Evolutionary conservation across 2,329 filamentous ascomycete species (phyloP).

Genomic region (Dothideomycetes sp.): DNA sequence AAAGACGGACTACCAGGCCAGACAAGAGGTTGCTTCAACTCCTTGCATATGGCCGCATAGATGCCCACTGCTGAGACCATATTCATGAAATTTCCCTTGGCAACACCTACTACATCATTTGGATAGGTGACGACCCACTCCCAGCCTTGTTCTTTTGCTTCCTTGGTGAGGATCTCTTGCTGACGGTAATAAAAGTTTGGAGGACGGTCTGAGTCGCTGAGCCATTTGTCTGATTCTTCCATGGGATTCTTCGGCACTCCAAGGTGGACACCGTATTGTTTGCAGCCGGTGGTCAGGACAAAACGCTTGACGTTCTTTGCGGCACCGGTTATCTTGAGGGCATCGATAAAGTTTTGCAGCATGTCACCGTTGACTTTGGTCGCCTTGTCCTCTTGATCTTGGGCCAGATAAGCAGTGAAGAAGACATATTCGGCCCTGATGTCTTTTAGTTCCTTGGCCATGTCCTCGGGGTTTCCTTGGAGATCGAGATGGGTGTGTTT

Average conservation of each 20-base stretch:
- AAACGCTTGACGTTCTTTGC: conserved; percentile 38
- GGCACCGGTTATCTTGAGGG: conserved; percentile 35
- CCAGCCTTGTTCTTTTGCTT: conserved; percentile 24
- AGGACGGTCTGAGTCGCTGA: conserved; percentile 29
- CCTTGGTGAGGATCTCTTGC: conserved; percentile 35
- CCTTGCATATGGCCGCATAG: conserved; percentile 24
- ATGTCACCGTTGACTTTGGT: conserved; percentile 35
- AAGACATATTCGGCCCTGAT: conserved; percentile 34
- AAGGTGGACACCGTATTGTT: conserved; percentile 47
- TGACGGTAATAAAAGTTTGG: conserved; percentile 47
- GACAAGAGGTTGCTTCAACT: conserved; percentile 21
- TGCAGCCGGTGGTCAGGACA: conserved; percentile 40
- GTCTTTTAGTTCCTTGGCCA: conserved; percentile 30
- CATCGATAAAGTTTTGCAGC: conserved; percentile 40
- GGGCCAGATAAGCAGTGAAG: conserved; percentile 36
- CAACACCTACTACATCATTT: conserved; percentile 38
- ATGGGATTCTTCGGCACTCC: conserved; percentile 41
- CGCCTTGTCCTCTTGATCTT: conserved; percentile 29
- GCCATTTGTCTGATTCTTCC: conserved; percentile 38
- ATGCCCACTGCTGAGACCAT: conserved; percentile 23
- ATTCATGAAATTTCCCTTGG: conserved; percentile 32
- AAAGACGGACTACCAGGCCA: conserved; percentile 25
- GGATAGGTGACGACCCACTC: conserved; percentile 38
- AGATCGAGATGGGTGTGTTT: conserved; percentile 33
- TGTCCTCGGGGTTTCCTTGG: conserved; percentile 25